Conservation (phyloP, 495 filamentous ascomycete species). For the Aspergillus asperescens region DNA sequence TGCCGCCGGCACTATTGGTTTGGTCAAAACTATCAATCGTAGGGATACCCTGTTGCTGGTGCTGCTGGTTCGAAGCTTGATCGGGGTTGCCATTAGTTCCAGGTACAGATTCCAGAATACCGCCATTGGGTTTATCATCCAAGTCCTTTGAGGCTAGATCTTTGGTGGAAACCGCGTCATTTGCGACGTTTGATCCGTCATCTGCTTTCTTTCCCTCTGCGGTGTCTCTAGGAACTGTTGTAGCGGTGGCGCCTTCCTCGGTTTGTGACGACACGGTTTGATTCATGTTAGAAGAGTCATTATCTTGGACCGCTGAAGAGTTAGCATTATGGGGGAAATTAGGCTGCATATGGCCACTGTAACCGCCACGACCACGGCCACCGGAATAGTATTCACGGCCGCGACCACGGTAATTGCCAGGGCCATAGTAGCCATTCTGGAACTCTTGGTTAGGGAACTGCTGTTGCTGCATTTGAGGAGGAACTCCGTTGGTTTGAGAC, state of each 20-base stretch:
- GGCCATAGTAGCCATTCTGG: conserved; percentile 59
- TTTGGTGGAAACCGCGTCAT: conserved; percentile 22
- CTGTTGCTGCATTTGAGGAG: conserved; percentile 48
- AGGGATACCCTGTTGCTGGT: conserved; percentile 40
- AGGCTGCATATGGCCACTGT: conserved; percentile 34
- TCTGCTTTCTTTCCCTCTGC: conserved; percentile 23
- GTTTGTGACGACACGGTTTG: conserved; percentile 23
- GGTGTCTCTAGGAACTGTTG: conserved; percentile 12
- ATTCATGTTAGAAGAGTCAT: conserved; percentile 21
- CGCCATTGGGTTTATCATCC: conserved; percentile 5
- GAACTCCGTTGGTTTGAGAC: conserved; percentile 52
- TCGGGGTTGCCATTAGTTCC: background rate
- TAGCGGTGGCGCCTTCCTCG: conserved; percentile 20
- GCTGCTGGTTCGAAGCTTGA: conserved; percentile 6
- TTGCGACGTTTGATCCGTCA: conserved; percentile 28
- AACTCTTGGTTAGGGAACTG: conserved; percentile 52
- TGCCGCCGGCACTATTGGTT: conserved; percentile 14
- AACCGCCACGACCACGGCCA: conserved; percentile 52
- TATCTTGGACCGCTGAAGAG: conserved; percentile 31
- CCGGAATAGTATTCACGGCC: conserved; percentile 53
- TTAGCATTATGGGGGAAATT: conserved; percentile 36
- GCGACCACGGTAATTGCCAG: conserved; percentile 59
- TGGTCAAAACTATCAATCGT: conserved; percentile 44
- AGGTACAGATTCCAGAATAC: conserved; percentile 5
- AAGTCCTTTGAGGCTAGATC: conserved; percentile 15